phyloP scores from a whole-genome alignment of 768 basidiomycete species.

The Phylloporus rhodoxanthus region DNA sequence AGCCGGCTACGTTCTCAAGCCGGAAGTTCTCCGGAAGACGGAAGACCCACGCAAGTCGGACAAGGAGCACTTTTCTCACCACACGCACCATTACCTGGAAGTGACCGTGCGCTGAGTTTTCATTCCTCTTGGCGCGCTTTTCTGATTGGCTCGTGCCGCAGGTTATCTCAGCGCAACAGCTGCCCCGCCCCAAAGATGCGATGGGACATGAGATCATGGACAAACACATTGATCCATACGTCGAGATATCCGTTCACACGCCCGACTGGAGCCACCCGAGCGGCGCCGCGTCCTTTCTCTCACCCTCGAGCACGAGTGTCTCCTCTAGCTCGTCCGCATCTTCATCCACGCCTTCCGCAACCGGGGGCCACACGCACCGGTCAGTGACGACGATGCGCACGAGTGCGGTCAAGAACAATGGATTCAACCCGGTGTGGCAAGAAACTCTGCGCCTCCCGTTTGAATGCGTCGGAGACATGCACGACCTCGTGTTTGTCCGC shows the following conservation, averaged over 20 bases:
- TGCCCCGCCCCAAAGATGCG: conserved; percentile 67
- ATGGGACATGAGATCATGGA: conserved; percentile 56
- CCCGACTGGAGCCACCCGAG: conserved; percentile 58
- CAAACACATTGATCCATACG: conserved; percentile 64
- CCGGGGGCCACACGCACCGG: conserved; percentile 29
- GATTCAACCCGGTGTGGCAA: conserved; percentile 89
- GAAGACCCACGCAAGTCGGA: conserved; percentile 47
- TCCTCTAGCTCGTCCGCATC: conserved; percentile 5
- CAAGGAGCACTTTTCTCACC: conserved; percentile 49
- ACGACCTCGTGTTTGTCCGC: conserved; percentile 77
- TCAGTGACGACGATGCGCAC: conserved; percentile 55
- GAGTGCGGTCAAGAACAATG: conserved; percentile 69
- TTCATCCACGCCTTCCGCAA: conserved; percentile 3
- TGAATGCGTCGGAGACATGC: conserved; percentile 68
- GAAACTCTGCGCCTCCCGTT: conserved; percentile 68
- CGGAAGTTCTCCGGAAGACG: conserved; percentile 61
- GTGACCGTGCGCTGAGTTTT: conserved; percentile 43
- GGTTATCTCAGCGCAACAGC: conserved; percentile 86
- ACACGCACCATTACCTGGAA: conserved; percentile 56
- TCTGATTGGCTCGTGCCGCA: conserved; percentile 13
- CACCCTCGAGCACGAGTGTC: conserved; percentile 4
- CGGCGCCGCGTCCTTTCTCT: conserved; percentile 7
- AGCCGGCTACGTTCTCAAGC: conserved; percentile 87
- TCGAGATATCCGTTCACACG: conserved; percentile 72
- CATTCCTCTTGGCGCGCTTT: not conserved